Conservation (phyloP, 768 basidiomycete genomes). For the Phlebiopsis flavidoalba region DNA sequence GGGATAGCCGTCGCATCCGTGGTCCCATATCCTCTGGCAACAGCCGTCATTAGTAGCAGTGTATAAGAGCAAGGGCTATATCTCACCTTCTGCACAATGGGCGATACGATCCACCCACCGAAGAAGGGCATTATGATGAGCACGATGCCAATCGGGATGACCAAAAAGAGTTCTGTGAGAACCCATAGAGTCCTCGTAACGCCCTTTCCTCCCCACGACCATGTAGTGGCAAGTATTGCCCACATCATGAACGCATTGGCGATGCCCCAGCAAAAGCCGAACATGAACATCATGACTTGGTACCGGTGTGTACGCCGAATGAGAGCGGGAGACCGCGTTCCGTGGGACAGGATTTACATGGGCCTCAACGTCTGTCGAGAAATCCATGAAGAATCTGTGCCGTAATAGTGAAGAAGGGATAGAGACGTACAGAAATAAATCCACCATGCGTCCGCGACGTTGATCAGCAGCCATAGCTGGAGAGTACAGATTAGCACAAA, state of each 20-base stretch:
- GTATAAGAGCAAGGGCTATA: too few species aligned
- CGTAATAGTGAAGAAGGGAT: background rate
- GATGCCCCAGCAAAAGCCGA: slow-evolving; percentile 8
- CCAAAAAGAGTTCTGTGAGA: slow-evolving; percentile 3
- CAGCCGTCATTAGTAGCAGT: background rate
- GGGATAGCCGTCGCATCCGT: slow-evolving; percentile 13
- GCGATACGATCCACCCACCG: slow-evolving; percentile 11
- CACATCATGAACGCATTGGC: background rate
- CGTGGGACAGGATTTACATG: slow-evolving; percentile 7
- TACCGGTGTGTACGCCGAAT: slow-evolving; percentile 2
- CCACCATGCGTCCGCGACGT: slow-evolving; percentile 11
- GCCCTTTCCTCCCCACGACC: background rate
- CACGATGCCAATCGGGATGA: background rate
- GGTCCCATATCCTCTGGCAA: slow-evolving; percentile 10
- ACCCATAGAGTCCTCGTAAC: background rate
- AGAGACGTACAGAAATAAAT: slow-evolving; percentile 12
- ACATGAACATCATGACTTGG: slow-evolving; percentile 13
- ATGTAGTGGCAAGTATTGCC: background rate
- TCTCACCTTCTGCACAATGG: slow-evolving; percentile 9
- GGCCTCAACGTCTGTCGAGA: slow-evolving; percentile 6
- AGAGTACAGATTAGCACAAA: background rate
- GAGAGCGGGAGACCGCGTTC: slow-evolving; percentile 5
- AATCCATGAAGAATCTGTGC: background rate
- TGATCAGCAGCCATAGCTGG: slow-evolving; percentile 9
- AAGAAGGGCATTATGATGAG: slow-evolving; percentile 12